A percentile compares a stretch with the other conserved stretches of the same genome.
Evolutionary conservation across 192 early-diverging fungal species (phyloP).

Genomic region (Globomyces pollinis-pini): DNA sequence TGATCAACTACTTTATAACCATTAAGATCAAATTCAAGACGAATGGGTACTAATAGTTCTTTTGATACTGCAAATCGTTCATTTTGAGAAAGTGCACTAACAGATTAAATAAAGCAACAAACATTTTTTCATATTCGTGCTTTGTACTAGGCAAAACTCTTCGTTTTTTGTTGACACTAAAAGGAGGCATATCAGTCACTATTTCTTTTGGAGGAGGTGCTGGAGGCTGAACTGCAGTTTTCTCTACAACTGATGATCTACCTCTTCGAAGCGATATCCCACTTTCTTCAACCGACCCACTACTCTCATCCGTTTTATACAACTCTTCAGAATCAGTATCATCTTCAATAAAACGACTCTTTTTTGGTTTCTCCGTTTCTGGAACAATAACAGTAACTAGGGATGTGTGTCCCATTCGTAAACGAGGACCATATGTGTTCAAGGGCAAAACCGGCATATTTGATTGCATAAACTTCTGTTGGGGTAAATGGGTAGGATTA

Average conservation of each 20-base stretch:
- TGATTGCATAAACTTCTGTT: not conserved
- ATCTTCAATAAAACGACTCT: not conserved
- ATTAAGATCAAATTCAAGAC: conserved; percentile 44
- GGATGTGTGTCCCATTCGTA: not conserved
- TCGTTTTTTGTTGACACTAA: not conserved
- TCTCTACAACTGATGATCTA: not conserved
- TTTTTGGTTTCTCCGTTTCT: not conserved
- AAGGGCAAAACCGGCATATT: not conserved
- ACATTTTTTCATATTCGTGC: conserved; percentile 5
- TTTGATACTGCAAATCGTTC: not conserved
- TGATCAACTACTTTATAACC: conserved; percentile 40
- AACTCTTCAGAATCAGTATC: not conserved
- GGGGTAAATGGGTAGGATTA: not conserved
- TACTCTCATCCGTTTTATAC: not conserved
- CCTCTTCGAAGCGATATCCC: not conserved
- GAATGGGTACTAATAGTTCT: conserved; percentile 35
- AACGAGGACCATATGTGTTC: not conserved
- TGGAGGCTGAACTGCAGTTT: not conserved
- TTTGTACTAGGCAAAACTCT: not conserved
- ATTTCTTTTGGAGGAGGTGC: not conserved
- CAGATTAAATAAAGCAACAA: not conserved
- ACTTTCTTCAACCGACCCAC: not conserved
- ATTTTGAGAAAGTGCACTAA: not conserved
- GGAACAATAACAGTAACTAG: not conserved
- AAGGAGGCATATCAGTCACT: not conserved